These are phyloP conservation scores for Yarrowia sp. DNA, from an alignment of 805 yeast genomes.

Conservation along the genomic window DNA sequence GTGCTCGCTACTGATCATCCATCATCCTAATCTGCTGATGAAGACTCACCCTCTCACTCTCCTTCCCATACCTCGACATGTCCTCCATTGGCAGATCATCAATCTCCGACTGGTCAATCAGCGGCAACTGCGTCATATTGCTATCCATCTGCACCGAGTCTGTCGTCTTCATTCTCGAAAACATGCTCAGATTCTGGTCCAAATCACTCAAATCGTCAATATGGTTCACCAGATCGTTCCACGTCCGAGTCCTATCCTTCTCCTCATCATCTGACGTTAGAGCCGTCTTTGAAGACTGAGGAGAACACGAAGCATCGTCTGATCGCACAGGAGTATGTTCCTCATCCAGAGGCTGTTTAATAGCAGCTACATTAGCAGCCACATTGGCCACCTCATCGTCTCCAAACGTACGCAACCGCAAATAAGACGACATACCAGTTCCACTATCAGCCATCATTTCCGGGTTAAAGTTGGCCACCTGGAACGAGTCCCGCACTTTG, in stretches of 20 bases:
- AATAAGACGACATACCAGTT: neutral
- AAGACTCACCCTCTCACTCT: neutral
- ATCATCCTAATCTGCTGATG: conserved; percentile 26
- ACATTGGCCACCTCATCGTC: conserved; percentile 5
- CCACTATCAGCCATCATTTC: conserved; percentile 18
- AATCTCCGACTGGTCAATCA: conserved; percentile 26
- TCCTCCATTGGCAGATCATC: conserved; percentile 27
- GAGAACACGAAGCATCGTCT: conserved; percentile 6
- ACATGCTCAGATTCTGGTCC: neutral
- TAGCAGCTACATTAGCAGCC: neutral
- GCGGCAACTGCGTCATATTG: neutral
- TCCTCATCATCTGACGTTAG: conserved; percentile 20
- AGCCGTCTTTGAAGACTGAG: conserved; percentile 6
- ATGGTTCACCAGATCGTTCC: conserved; percentile 23
- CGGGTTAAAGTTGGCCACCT: conserved; percentile 9
- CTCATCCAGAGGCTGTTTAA: neutral
- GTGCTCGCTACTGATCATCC: conserved; percentile 17
- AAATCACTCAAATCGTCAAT: conserved; percentile 14
- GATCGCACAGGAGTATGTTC: neutral
- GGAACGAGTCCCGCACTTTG: conserved; percentile 23
- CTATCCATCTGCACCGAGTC: conserved; percentile 5
- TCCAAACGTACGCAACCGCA: conserved; percentile 9
- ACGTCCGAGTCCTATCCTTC: neutral
- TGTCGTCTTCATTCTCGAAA: conserved; percentile 18
- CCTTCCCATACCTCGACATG: neutral